Base-by-base conservation (phyloP, 306 rosid genomes). In the Acmispon strigosus region DNA sequence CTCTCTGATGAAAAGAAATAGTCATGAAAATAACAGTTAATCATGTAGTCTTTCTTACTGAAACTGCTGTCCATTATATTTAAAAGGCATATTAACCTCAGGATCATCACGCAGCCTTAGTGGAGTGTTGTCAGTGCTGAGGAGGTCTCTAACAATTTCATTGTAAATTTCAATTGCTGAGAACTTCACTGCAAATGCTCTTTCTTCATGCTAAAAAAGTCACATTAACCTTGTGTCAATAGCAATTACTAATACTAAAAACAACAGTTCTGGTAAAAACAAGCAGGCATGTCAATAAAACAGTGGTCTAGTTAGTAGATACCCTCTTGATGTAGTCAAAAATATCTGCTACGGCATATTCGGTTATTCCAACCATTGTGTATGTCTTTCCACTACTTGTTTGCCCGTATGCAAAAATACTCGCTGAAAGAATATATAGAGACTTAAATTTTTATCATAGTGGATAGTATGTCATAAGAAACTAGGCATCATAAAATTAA, bases 331-430 rank as follows among this genome's bases (percentile, higher is more conserved):
- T 74, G 59, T 91, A 82, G 80, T 91, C 94, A 82, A 91, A 95
- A 82, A 95, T 91, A 74, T 91, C 99, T 41, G 91, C 89, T 16
- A 82, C 96, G n/a, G 99, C 80, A 56, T 82, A 81, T 81, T 95
- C 97, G 34, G 96, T 88, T 64, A 95, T 83, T 77, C 99, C 99
- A 83, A 87, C 77, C 97, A 95, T 95, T n/a, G 99, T 95, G 76
- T 95, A 91, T 7, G 99, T 95, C 86, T 95, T 95, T 76, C 99
- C 99, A 60, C 99, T 95, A 82, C 97, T 95, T 53, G 99, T 95
- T 82, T 95, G 99, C 58, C 99, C 99, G 60, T 95, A 95, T 42
- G 99, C 99, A 85, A 95, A 95, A 70, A 95, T 91, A 71, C 91
- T 89, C 0, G 99, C 99, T 95, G 89, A 79, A 82, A 80, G 76